Percentiles rank a stretch among this genome's conserved stretches.
Evolutionary conservation across 2,329 filamentous ascomycete species (phyloP).

Genomic region (Calonectria naviculata): DNA sequence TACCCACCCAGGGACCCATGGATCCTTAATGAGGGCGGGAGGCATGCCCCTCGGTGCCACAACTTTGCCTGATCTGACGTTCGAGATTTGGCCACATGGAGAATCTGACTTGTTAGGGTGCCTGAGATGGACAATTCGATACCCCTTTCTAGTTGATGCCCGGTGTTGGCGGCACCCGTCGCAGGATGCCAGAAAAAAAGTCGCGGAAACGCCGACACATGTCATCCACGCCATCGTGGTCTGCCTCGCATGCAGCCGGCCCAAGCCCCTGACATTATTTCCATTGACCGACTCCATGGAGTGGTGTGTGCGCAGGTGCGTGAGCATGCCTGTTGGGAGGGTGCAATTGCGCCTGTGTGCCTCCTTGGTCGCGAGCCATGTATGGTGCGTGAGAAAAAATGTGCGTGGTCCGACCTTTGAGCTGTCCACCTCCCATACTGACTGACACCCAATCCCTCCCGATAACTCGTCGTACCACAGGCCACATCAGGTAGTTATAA

Average conservation of each 20-base stretch:
- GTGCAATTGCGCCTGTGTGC: background rate
- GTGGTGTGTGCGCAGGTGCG: slow-evolving; percentile 21
- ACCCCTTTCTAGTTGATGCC: background rate
- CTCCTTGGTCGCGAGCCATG: slow-evolving; percentile 12
- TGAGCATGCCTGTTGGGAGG: slow-evolving; percentile 15
- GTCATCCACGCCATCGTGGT: slow-evolving; percentile 20
- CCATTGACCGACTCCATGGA: slow-evolving; percentile 15
- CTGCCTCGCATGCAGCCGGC: slow-evolving; percentile 7
- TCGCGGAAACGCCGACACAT: slow-evolving; percentile 15
- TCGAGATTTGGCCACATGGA: background rate
- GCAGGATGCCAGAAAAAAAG: background rate
- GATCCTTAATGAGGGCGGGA: background rate
- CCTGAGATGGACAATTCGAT: background rate
- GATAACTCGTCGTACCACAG: slow-evolving; percentile 29
- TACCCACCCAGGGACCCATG: background rate
- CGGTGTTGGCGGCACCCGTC: background rate
- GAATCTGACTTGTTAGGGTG: background rate
- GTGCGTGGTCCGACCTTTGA: slow-evolving; percentile 25
- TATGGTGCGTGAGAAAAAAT: slow-evolving; percentile 19
- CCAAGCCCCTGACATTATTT: slow-evolving; percentile 1
- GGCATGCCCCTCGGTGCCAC: background rate
- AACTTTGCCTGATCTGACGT: slow-evolving; percentile 2
- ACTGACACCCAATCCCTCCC: slow-evolving; percentile 15
- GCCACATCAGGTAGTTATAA: slow-evolving; percentile 6
- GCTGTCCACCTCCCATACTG: slow-evolving; percentile 14